Conservation (phyloP, 2,329 filamentous ascomycete genomes). For the Trichophyton benhamiae region DNA sequence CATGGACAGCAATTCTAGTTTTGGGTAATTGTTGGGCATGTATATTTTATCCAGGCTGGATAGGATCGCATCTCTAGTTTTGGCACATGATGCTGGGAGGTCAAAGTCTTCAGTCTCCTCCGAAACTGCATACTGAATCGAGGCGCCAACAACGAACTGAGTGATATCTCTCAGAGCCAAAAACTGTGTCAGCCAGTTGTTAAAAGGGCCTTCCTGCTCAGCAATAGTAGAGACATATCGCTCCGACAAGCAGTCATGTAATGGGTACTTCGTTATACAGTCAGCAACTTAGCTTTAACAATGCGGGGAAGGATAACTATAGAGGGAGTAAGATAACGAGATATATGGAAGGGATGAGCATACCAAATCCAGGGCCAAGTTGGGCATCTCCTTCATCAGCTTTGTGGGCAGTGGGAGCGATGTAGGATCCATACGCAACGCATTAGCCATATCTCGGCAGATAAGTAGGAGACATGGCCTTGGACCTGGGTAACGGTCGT, state of each 20-base stretch:
- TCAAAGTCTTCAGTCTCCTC: conserved; percentile 25
- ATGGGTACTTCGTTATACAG: conserved; percentile 25
- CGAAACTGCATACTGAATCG: conserved; percentile 28
- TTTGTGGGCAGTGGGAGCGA: conserved; percentile 23
- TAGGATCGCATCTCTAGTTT: conserved; percentile 29
- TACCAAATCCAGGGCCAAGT: conserved; percentile 29
- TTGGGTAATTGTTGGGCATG: conserved; percentile 25
- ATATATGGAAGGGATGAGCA: conserved; percentile 22
- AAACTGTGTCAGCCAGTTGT: conserved; percentile 30
- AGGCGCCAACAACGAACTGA: conserved; percentile 30
- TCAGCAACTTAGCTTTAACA: background rate
- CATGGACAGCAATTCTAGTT: conserved; percentile 24
- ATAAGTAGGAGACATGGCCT: conserved; percentile 30
- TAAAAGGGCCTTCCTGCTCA: conserved; percentile 19
- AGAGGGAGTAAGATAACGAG: background rate
- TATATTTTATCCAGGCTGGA: conserved; percentile 26
- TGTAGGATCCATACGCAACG: conserved; percentile 26
- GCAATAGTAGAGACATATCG: conserved; percentile 27
- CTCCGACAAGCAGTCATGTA: conserved; percentile 26
- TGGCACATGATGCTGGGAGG: conserved; percentile 25
- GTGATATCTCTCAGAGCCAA: conserved; percentile 31
- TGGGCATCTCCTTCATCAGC: conserved; percentile 27
- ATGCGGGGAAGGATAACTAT: too few species aligned
- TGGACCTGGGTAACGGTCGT: conserved; percentile 29
- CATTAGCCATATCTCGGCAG: conserved; percentile 28